Evolutionary conservation across 495 filamentous ascomycete species (phyloP), one percentile per base, ranked within the genome.

Genomic region (Achaetomiella virescens): DNA sequence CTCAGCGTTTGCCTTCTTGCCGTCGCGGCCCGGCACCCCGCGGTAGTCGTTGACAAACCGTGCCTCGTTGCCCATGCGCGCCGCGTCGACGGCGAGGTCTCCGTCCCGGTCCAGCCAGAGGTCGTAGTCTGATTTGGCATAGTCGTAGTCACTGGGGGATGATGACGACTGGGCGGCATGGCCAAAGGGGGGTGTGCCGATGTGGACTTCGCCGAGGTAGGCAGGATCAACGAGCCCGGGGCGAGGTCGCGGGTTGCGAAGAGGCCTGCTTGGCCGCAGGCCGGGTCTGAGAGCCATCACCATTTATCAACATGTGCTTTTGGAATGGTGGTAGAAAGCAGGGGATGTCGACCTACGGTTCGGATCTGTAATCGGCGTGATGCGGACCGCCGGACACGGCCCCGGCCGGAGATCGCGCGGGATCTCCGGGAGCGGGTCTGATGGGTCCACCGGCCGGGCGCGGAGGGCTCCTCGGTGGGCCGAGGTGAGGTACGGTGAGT

Each of bases 11-110:
- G 83, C 71, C 12, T 72, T 58, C 29, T 64, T 66, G 24, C 64
- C 35, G 1, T 11, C 17, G 9, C 44, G n/a, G 15, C 48, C 37
- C 24, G 67, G 67, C 5, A 89, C 74, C 1, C 86, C 85, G 17
- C 87, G 76, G 59, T 86, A 90, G 66, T 90, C 87, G 61, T 90
- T 90, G 31, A 86, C 75, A 65, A 86, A 89, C 10, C 87, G 69
- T 3, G 81, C 84, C 68, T 90, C 87, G 59, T 87, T 89, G 4
- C 86, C 86, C 42, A 63, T 65, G 11, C 64, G 71, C 7, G 66
- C 72, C 3, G 85, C 87, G 63, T 90, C 87, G 15, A 89, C 76
- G 6, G 81, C 83, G 0, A 89, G 66, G 21, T 75, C 79, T 3
- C 62, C 59, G 4, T 83, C 81, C 31, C 79, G 70, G 62, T 83